Base-by-base conservation (phyloP, 225 moss, liverwort and hornwort genomes). In the Lunularia cruciata region DNA sequence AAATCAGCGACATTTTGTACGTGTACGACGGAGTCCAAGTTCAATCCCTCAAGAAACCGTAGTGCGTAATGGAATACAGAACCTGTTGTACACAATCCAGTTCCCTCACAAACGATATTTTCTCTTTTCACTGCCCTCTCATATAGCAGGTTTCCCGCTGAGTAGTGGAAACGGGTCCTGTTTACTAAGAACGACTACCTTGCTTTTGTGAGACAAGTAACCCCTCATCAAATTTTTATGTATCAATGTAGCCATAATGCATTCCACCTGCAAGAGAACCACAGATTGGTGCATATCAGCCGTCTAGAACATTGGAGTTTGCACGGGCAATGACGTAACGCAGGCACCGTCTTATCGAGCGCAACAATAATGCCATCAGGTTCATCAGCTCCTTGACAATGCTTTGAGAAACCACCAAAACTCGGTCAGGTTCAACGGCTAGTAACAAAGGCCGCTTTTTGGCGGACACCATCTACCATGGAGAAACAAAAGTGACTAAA, bases 151-250 rank as follows among this genome's bases (percentile, higher is more conserved):
- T 73, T 70, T 82, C n/a, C 79, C 84, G 54, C 72, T 73, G 11
- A 76, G 68, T 31, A 68, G 49, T 60, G 94, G 94, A 73, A 89
- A 95, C 2, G 91, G 87, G 74, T 91, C 94, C 78, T 89, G 89
- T 83, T 88, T 95, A 78, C 94, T 94, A 49, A 94, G 80, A 47
- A 94, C 94, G 42, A 94, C 94, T 55, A 94, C 94, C 78, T 89
- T 94, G 72, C 89, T 91, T 67, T 95, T 95, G 80, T 91, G 94
- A 20, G 94, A 91, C 71, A 95, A 85, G 49, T 91, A 95, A 30
- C 91, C 91, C 70, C 85, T 83, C 80, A 91, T 84, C 67, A 86
- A 88, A 65, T 85, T 91, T 49, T 88, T 87, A 72, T 91, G 85
- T 59, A 91, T 94, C 38, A 90, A 81, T 26, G 86, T 89, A 13